phyloP scores from a whole-genome alignment of 1,284 basidiomycete species.

The Irpex rosettiformis region DNA sequence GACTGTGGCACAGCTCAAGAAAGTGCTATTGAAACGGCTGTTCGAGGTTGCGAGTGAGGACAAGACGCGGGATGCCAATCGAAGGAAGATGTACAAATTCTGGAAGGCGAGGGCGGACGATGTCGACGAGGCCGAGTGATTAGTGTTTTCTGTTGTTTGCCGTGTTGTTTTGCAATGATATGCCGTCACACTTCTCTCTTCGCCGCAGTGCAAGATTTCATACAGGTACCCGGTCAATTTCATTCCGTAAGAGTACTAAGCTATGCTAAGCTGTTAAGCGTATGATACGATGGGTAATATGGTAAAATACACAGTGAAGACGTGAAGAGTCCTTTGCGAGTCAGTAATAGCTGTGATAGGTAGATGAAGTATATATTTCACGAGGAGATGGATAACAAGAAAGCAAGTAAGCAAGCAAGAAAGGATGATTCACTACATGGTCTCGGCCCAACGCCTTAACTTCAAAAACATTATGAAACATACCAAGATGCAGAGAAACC shows the following conservation, averaged over 20 bases:
- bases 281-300: neutral
- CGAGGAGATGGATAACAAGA: neutral
- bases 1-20: constrained; percentile 42
- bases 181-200: neutral
- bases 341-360: no score
- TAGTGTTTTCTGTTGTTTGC: neutral
- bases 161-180: neutral
- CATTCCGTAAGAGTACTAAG: no score
- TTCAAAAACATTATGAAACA: neutral
- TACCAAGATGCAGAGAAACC: neutral
- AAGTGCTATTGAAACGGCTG: constrained; percentile 57
- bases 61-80: constrained; percentile 73
- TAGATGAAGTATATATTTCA: neutral
- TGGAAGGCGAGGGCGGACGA: constrained; percentile 65
- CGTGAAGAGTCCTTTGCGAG: neutral
- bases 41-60: constrained; percentile 77
- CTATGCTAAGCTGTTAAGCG: neutral
- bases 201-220: no score
- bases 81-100: constrained; percentile 78
- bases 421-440: neutral
- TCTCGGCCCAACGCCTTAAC: neutral
- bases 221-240: no score
- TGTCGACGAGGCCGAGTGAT: constrained; percentile 31
- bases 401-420: neutral
- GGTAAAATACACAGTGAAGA: neutral